Evolutionary conservation across 129 eudicot genomes (phyloP).

Genomic region (Logfia minima): DNA sequence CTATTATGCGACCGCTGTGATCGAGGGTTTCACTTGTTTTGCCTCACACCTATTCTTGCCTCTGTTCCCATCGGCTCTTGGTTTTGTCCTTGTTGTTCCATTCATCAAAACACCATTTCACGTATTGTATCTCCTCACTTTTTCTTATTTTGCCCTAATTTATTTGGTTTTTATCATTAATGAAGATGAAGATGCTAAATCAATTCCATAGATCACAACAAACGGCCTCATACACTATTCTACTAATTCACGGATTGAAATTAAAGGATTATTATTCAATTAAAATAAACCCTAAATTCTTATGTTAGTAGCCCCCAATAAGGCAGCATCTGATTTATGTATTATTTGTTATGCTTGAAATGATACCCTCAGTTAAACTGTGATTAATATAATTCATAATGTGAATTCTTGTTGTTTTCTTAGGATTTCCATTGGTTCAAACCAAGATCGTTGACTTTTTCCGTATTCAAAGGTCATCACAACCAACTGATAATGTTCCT

Average conservation of each 20-base stretch:
- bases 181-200: background rate
- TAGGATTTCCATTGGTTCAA: slow-evolving; percentile 83
- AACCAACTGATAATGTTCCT: slow-evolving; percentile 28
- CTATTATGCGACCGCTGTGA: slow-evolving; percentile 86
- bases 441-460: slow-evolving; percentile 93
- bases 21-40: slow-evolving; percentile 73
- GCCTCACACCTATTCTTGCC: slow-evolving; percentile 69
- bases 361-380: background rate
- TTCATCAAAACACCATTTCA: slow-evolving; percentile 28
- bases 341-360: background rate
- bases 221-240: background rate
- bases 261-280: too few species aligned
- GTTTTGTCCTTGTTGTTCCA: slow-evolving; percentile 68
- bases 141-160: background rate
- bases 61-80: slow-evolving; percentile 69
- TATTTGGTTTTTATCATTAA: background rate
- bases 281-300: background rate
- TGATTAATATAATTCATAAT: background rate
- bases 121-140: slow-evolving; percentile 37
- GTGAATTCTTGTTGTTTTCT: background rate
- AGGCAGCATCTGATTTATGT: background rate
- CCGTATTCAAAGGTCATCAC: slow-evolving; percentile 73
- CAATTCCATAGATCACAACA: background rate
- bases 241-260: background rate
- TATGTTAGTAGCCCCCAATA: too few species aligned